Conservation (phyloP, 106 monocot species). For the Triglochin maritima region DNA sequence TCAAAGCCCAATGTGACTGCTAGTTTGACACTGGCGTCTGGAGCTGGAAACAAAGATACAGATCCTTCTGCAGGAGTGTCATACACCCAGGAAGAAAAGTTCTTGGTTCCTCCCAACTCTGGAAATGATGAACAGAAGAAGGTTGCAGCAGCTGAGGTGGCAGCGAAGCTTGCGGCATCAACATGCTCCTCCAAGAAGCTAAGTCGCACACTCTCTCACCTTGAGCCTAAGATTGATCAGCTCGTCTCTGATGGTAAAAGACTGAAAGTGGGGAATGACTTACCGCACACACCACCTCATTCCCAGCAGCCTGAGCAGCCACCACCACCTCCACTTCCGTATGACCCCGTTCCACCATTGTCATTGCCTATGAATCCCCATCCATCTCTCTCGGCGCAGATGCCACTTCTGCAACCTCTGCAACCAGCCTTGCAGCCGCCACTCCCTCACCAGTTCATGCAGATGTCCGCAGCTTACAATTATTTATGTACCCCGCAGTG, state of each 20-base stretch:
- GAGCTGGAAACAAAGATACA: background rate
- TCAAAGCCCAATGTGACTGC: conserved; percentile 1
- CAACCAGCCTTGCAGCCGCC: conserved; percentile 2
- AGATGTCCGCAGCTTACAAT: conserved; percentile 1
- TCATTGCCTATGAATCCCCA: background rate
- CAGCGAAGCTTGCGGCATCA: background rate
- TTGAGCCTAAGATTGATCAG: background rate
- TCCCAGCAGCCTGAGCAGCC: conserved; percentile 10
- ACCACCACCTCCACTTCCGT: conserved; percentile 7
- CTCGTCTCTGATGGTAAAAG: background rate
- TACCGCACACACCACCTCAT: background rate
- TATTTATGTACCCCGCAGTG: conserved; percentile 4
- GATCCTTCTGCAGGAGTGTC: background rate
- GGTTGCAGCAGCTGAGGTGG: background rate
- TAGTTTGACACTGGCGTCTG: conserved; percentile 2
- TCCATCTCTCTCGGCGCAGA: background rate
- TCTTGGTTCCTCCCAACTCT: background rate
- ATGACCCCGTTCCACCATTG: background rate
- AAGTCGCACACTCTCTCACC: background rate
- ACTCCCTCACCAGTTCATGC: conserved; percentile 2
- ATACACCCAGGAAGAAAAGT: conserved; percentile 4
- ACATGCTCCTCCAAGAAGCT: background rate
- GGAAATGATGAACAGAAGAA: background rate
- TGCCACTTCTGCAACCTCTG: background rate
- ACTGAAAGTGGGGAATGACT: conserved; percentile 6